phyloP scores from a whole-genome alignment of 148 eudicot genomes.

The Silene uniflora region DNA sequence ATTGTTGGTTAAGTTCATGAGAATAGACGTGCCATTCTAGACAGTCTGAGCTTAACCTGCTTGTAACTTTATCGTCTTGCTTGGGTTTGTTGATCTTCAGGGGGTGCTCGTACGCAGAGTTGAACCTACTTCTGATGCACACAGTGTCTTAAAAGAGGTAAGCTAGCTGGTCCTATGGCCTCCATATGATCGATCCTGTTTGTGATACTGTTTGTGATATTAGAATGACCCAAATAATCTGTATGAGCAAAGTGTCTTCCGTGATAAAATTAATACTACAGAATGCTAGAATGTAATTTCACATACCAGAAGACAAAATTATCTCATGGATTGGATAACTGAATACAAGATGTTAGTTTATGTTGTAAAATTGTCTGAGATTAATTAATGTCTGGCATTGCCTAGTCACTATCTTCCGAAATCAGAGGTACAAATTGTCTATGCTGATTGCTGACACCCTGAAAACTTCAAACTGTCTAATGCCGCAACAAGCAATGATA shows the following conservation, averaged over 20 bases:
- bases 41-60: neutral
- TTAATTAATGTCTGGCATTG: neutral
- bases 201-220: constrained; percentile 7
- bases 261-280: neutral
- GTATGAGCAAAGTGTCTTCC: neutral
- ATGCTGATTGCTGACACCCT: neutral
- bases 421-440: neutral
- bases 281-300: neutral
- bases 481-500: constrained; percentile 14
- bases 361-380: neutral
- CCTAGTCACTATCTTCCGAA: neutral
- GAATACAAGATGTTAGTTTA: neutral
- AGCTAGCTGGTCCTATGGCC: constrained; percentile 10
- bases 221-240: neutral
- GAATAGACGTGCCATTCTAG: neutral
- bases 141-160: constrained; percentile 81
- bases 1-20: neutral
- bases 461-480: neutral
- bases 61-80: neutral
- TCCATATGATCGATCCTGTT: neutral
- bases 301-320: neutral
- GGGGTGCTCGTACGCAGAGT: constrained; percentile 90
- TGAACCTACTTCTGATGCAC: constrained; percentile 88
- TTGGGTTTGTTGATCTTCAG: constrained; percentile 40
- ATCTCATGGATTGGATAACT: neutral